Conservation (phyloP, 2,329 filamentous ascomycete genomes). For the Alternaria sp. region DNA sequence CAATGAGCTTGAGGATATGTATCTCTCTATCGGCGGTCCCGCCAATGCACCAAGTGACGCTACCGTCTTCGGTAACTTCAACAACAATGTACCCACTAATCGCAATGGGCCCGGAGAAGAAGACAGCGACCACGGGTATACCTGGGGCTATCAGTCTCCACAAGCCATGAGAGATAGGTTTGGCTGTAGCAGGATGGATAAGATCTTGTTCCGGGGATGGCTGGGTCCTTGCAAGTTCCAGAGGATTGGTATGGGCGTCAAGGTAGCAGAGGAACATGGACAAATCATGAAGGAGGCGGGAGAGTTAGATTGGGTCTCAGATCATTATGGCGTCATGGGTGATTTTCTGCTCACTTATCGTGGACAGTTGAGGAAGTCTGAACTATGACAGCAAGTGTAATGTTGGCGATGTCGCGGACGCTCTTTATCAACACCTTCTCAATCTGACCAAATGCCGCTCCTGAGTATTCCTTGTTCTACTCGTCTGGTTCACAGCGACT, state of each 20-base stretch:
- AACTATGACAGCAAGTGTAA: neutral
- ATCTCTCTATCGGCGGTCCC: slow-evolving; percentile 57
- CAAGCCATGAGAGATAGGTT: slow-evolving; percentile 52
- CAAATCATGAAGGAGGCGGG: slow-evolving; percentile 39
- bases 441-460: neutral
- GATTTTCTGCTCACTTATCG: slow-evolving; percentile 22
- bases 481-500: neutral
- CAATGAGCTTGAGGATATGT: slow-evolving; percentile 60
- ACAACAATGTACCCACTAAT: neutral
- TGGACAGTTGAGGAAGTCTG: neutral
- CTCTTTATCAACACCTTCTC: neutral
- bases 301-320: slow-evolving; percentile 58
- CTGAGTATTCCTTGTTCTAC: neutral
- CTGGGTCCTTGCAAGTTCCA: slow-evolving; percentile 48
- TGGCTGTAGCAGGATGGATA: slow-evolving; percentile 63
- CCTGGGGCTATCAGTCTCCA: slow-evolving; percentile 64
- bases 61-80: neutral
- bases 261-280: slow-evolving; percentile 47
- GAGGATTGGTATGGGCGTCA: slow-evolving; percentile 57
- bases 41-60: neutral
- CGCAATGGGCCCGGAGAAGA: slow-evolving; percentile 38
- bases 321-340: slow-evolving; percentile 57
- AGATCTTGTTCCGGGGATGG: slow-evolving; percentile 56
- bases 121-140: slow-evolving; percentile 59
- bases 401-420: neutral